These are phyloP conservation scores for Emydomyces testavorans DNA, from an alignment of 2,329 filamentous ascomycete species.

Conservation along the genomic window DNA sequence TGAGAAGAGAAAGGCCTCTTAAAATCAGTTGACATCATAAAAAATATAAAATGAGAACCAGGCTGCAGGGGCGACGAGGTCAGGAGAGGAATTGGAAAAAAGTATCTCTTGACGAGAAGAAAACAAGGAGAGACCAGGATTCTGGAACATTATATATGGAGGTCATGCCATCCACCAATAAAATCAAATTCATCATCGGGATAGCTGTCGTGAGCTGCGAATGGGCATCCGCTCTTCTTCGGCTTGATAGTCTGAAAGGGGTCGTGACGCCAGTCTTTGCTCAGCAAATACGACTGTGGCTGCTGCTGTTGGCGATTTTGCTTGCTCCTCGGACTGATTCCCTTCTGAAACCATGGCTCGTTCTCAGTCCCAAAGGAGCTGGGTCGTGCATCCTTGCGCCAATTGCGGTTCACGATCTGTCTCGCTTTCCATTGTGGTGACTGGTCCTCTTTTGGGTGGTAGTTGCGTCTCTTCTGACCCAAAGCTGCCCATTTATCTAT, in stretches of 20 bases:
- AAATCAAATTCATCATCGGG: conserved; percentile 54
- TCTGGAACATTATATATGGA: conserved; percentile 46
- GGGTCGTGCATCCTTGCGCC: conserved; percentile 35
- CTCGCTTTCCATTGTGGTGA: conserved; percentile 40
- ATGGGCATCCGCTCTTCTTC: conserved; percentile 24
- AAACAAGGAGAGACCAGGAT: conserved; percentile 16
- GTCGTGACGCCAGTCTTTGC: conserved; percentile 39
- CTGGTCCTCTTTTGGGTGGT: conserved; percentile 44
- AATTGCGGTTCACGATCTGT: conserved; percentile 31
- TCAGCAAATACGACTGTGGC: conserved; percentile 31
- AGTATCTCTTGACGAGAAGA: conserved; percentile 11
- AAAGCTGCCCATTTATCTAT: conserved; percentile 80
- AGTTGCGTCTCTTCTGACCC: conserved; percentile 68
- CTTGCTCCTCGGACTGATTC: conserved; percentile 6
- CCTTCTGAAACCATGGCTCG: conserved; percentile 26
- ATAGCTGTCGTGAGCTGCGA: conserved; percentile 40
- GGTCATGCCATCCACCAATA: conserved; percentile 81
- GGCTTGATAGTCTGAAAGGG: conserved; percentile 23
- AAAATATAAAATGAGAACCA: conserved; percentile 10
- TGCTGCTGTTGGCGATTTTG: conserved; percentile 19
- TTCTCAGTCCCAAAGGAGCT: conserved; percentile 29
- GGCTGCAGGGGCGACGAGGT: conserved; percentile 7
- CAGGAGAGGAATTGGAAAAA: conserved; percentile 9
- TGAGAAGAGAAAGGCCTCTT: conserved; percentile 10
- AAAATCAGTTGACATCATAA: conserved; percentile 8